Evolutionary conservation across 2,329 filamentous ascomycete species (phyloP).

Genomic region (Zasmidium citrigriseum): DNA sequence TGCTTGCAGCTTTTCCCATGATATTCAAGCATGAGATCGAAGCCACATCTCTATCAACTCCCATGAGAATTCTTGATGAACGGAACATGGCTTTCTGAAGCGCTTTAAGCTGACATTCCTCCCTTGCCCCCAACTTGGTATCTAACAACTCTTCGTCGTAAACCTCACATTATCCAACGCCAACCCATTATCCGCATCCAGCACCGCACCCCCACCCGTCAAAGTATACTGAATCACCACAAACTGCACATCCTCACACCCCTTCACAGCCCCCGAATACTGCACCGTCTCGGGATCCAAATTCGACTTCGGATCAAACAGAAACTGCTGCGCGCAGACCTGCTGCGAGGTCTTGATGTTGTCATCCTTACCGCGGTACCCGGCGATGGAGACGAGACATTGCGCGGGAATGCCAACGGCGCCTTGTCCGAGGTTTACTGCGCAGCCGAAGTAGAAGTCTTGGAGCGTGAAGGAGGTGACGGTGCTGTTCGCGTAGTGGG

Average conservation of each 20-base stretch:
- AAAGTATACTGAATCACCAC: not conserved
- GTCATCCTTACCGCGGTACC: not conserved
- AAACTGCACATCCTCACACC: not conserved
- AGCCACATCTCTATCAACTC: no score
- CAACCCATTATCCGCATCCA: not conserved
- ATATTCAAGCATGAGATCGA: no score
- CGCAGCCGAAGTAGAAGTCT: not conserved
- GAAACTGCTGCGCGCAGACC: not conserved
- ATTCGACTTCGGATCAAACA: not conserved
- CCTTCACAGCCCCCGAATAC: not conserved
- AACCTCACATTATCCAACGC: not conserved
- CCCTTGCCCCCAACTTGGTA: no score
- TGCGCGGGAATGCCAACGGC: not conserved
- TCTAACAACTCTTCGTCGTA: not conserved
- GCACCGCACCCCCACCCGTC: not conserved
- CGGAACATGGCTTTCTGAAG: no score
- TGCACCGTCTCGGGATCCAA: not conserved
- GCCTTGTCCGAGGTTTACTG: not conserved
- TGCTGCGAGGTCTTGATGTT: not conserved
- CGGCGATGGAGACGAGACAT: not conserved
- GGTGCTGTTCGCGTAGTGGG: not conserved
- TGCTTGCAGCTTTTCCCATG: no score
- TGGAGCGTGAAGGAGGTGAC: not conserved
- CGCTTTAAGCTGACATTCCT: no score
- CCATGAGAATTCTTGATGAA: no score